These are phyloP conservation scores for Knoxdaviesia proteae DNA, from an alignment of 2,329 filamentous ascomycete species.

Conservation along the genomic window DNA sequence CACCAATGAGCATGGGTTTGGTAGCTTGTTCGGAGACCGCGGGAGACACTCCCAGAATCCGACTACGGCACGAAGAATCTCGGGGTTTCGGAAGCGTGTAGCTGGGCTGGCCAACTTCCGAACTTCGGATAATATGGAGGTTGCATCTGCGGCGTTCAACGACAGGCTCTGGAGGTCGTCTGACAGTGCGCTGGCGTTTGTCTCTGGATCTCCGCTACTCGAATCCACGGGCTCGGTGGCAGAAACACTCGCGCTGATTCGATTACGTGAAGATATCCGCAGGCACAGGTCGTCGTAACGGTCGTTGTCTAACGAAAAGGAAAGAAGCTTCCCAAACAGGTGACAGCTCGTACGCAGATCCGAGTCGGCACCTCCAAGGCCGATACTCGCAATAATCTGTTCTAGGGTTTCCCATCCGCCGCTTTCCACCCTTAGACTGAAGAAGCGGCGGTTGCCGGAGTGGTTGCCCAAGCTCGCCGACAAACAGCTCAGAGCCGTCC, in stretches of 20 bases:
- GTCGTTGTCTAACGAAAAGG: slow-evolving; percentile 64
- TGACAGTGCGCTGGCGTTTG: slow-evolving; percentile 4
- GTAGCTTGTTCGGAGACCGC: slow-evolving; percentile 18
- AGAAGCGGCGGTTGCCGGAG: slow-evolving; percentile 73
- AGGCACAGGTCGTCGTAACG: slow-evolving; percentile 42
- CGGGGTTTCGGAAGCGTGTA: slow-evolving; percentile 35
- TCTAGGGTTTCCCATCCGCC: slow-evolving; percentile 65
- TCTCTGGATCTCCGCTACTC: no score
- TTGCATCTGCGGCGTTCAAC: no score
- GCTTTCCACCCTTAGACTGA: slow-evolving; percentile 51
- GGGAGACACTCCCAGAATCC: slow-evolving; percentile 44
- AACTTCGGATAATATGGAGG: slow-evolving; percentile 11
- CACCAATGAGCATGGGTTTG: slow-evolving; percentile 36
- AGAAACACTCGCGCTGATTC: no score
- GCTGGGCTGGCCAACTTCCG: slow-evolving; percentile 26
- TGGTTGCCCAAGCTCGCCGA: slow-evolving; percentile 59
- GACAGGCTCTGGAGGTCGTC: no score
- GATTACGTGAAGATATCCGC: no score
- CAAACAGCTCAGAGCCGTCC: slow-evolving; percentile 52
- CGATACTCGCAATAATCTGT: slow-evolving; percentile 47
- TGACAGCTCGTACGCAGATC: slow-evolving; percentile 50
- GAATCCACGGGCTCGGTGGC: no score
- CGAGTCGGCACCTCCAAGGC: slow-evolving; percentile 40
- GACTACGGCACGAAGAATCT: slow-evolving; percentile 40
- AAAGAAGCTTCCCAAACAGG: slow-evolving; percentile 63